These are phyloP conservation scores for Candida maesae DNA, from an alignment of 805 yeast genomes.

Conservation along the genomic window DNA sequence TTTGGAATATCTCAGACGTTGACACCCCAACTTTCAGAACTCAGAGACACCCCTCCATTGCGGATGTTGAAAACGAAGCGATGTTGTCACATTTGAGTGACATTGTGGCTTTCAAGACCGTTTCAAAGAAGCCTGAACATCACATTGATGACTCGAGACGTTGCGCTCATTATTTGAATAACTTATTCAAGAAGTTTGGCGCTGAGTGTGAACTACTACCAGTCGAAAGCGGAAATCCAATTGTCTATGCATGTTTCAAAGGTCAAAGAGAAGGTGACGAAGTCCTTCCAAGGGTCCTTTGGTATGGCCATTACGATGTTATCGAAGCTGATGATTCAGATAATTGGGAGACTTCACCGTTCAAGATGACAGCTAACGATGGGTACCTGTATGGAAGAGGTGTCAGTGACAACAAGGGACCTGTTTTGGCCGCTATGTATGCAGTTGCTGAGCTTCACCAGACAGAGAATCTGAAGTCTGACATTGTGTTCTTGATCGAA, in stretches of 20 bases:
- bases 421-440: conserved; percentile 78
- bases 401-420: conserved; percentile 93
- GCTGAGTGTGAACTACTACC: conserved; percentile 69
- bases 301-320: conserved; percentile 97
- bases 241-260: conserved; percentile 71
- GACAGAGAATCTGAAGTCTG: conserved; percentile 51
- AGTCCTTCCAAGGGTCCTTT: conserved; percentile 49
- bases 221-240: conserved; percentile 76
- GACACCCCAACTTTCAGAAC: conserved; percentile 1
- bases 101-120: conserved; percentile 68
- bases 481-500: conserved; percentile 80
- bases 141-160: conserved; percentile 76
- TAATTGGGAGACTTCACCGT: conserved; percentile 80
- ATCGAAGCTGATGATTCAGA: conserved; percentile 65
- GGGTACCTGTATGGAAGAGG: conserved; percentile 92
- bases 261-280: conserved; percentile 32
- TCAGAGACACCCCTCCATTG: conserved; percentile 13
- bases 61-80: conserved; percentile 49
- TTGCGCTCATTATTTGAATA: conserved; percentile 74
- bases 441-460: conserved; percentile 73
- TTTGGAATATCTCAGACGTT: conserved; percentile 57
- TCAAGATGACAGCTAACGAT: conserved; percentile 64
- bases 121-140: conserved; percentile 66
- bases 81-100: conserved; percentile 59
- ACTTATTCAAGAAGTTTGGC: conserved; percentile 63